Base-by-base conservation (phyloP, 306 rosid species). In the Abrus pulchellus region DNA sequence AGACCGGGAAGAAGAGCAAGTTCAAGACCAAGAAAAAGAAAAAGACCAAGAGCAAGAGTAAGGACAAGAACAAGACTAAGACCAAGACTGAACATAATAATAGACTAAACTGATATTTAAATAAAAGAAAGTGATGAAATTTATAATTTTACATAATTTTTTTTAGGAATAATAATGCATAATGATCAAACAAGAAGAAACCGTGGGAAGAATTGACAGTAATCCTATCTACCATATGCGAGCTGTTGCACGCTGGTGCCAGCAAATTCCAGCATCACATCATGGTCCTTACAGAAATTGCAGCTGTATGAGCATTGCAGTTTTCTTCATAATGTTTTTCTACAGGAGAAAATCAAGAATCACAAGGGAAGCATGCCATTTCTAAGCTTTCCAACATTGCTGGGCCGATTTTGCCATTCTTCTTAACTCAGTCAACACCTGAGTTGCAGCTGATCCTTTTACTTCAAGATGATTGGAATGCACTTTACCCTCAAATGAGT, bases 401-500 rank as follows among this genome's bases (percentile, higher is more conserved):
- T 77, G 49, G 49, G 43, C 20, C 47, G 33, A 28, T 66, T 81
- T 77, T 30, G 57, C 64, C 73, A 67, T 59, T 57, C 57, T 83
- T 76, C 59, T 83, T 1, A 79, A 50, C 9, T 41, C 68, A 5
- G 63, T 49, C 83, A 86, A 59, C 83, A 83, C 79, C 79, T 67
- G 62, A 41, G 69, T 83, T 10, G 97, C 95, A 33, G 91, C 91
- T 27, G 89, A 90, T 44, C 89, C 89, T 77, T 83, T 83, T 52
- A 87, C 89, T 80, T 83, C 82, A 12, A 5, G 49, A 76, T 87
- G 81, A 83, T 5, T 52, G 27, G 68, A 65, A 80, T 81, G 62
- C 78, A 14, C 10, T 8, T 82, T 81, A 32, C 95, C 84, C 12
- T 50, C 66, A 34, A 65, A 45, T 20, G 88, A 80, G 72, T 74